These are phyloP conservation scores for Magnusiomyces ingens DNA, from an alignment of 1,139 yeast genomes.

Conservation along the genomic window DNA sequence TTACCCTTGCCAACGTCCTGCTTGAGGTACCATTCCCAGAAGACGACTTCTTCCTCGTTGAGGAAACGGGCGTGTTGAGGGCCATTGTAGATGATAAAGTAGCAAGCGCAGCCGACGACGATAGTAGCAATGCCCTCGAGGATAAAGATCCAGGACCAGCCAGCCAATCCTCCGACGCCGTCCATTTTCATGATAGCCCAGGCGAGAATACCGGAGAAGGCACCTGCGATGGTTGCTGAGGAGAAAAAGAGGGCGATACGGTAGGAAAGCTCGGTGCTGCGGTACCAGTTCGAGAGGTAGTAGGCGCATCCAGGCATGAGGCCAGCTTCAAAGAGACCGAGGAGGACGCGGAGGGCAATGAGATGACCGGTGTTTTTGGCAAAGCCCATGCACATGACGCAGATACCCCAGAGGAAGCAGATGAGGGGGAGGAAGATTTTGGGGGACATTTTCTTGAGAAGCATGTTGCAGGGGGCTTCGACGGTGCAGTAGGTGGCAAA, in stretches of 20 bases:
- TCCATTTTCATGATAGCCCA: slow-evolving; percentile 34
- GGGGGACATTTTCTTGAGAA: slow-evolving; percentile 35
- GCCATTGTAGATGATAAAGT: slow-evolving; percentile 9
- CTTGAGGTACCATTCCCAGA: slow-evolving; percentile 14
- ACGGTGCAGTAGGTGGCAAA: slow-evolving; percentile 57
- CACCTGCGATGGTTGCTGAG: slow-evolving; percentile 33
- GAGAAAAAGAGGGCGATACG: slow-evolving; percentile 56
- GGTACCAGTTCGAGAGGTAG: slow-evolving; percentile 31
- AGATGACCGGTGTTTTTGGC: slow-evolving; percentile 30
- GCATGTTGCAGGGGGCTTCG: slow-evolving; percentile 51
- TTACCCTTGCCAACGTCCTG: slow-evolving; percentile 14
- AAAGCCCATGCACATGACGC: slow-evolving; percentile 55
- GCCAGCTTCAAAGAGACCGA: slow-evolving; percentile 32
- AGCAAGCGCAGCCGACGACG: slow-evolving; percentile 39
- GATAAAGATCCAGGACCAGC: slow-evolving; percentile 36
- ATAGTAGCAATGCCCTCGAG: slow-evolving; percentile 35
- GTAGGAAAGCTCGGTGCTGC: slow-evolving; percentile 34
- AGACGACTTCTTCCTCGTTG: slow-evolving; percentile 8
- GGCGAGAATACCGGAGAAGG: slow-evolving; percentile 32
- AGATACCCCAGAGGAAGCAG: slow-evolving; percentile 52
- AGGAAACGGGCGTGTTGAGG: slow-evolving; percentile 8
- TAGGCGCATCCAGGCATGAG: slow-evolving; percentile 31
- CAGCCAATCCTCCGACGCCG: slow-evolving; percentile 32
- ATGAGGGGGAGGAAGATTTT: slow-evolving; percentile 45
- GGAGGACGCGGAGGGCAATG: slow-evolving; percentile 24